A percentile compares a stretch with the other conserved stretches of the same genome.
Evolutionary conservation across 192 early-diverging fungal species (phyloP).

Genomic region (Coemansia sp.): DNA sequence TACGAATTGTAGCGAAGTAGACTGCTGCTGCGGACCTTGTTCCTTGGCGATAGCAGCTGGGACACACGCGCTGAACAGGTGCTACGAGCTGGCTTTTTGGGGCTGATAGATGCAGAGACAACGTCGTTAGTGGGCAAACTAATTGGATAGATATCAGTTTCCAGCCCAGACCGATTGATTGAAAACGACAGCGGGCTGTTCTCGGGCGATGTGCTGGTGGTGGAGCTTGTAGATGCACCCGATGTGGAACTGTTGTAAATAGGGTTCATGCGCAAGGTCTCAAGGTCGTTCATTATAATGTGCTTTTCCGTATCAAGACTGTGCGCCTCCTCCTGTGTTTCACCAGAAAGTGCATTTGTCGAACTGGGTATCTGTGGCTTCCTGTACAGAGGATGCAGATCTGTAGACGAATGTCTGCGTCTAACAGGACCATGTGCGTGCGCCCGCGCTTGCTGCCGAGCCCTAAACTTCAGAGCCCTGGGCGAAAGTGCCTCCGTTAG

Average conservation of each 20-base stretch:
- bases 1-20: conserved; percentile 31
- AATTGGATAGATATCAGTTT: conserved; percentile 1
- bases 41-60: conserved; percentile 9
- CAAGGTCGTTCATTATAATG: conserved; percentile 32
- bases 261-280: conserved; percentile 42
- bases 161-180: neutral
- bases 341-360: conserved; percentile 15
- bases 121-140: neutral
- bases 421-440: conserved; percentile 38
- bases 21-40: conserved; percentile 23
- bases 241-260: conserved; percentile 28
- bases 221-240: conserved; percentile 26
- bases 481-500: conserved; percentile 90
- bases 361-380: conserved; percentile 10
- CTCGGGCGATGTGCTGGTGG: conserved; percentile 8
- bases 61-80: neutral
- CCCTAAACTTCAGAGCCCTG: conserved; percentile 71
- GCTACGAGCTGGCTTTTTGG: neutral
- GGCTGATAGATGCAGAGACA: neutral
- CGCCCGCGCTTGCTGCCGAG: conserved; percentile 60
- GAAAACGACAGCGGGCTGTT: conserved; percentile 12
- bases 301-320: conserved; percentile 38
- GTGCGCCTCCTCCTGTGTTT: conserved; percentile 34
- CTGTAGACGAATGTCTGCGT: conserved; percentile 59
- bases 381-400: conserved; percentile 45